A percentile compares a stretch with the other conserved stretches of the same genome.
phyloP scores from a whole-genome alignment of 169 alveolate genomes.

The Plasmodium coatneyi region DNA sequence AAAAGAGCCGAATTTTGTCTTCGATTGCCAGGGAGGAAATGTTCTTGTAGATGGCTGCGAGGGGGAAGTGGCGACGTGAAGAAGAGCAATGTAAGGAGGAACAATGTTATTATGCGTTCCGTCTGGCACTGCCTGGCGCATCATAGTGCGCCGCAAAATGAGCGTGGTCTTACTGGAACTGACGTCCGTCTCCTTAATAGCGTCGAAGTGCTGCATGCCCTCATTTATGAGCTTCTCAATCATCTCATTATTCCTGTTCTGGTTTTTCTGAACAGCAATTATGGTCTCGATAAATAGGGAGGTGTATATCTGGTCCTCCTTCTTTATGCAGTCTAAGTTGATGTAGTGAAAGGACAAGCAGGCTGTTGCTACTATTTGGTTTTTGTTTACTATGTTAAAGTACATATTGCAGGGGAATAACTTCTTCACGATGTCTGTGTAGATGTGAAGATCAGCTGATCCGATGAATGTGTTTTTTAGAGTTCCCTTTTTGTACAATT shows the following conservation, averaged over 20 bases:
- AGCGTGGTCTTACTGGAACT: conserved; percentile 20
- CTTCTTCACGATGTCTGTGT: conserved; percentile 53
- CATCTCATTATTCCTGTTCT: conserved; percentile 32
- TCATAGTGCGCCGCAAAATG: background rate
- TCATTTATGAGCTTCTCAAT: conserved; percentile 48
- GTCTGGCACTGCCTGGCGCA: background rate
- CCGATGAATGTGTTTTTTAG: conserved; percentile 57
- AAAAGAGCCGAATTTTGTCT: conserved; percentile 62
- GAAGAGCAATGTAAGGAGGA: background rate
- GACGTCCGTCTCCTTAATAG: conserved; percentile 50
- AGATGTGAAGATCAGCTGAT: conserved; percentile 53
- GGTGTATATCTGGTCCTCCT: conserved; percentile 63
- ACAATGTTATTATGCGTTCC: background rate
- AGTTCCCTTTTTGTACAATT: conserved; percentile 66
- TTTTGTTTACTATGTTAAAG: conserved; percentile 40
- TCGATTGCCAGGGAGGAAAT: conserved; percentile 39
- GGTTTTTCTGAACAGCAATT: conserved; percentile 61
- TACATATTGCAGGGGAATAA: conserved; percentile 42
- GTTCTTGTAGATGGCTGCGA: conserved; percentile 41
- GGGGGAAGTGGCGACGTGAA: background rate
- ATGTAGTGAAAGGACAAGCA: conserved; percentile 56
- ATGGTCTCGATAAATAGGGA: conserved; percentile 62
- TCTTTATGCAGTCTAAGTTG: conserved; percentile 56
- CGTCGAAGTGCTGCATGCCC: conserved; percentile 45
- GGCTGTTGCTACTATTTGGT: conserved; percentile 57